Percentiles rank a stretch among this genome's conserved stretches.
Conservation (phyloP, 2,329 filamentous ascomycete species). For the Colletotrichum sp. region DNA sequence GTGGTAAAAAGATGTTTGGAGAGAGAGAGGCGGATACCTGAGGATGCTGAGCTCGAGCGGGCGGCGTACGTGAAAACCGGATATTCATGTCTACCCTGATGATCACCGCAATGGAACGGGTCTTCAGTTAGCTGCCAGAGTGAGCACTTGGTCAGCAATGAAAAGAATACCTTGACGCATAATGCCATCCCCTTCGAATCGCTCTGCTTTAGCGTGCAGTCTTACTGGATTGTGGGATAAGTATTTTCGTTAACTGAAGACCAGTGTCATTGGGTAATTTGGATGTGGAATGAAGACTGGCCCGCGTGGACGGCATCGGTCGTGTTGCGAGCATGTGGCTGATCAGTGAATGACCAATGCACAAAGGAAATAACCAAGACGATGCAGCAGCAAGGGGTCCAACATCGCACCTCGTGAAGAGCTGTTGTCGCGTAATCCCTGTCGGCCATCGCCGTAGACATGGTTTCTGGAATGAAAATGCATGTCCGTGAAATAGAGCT, state of each 20-base stretch:
- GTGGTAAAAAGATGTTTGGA: too few relatives aligned
- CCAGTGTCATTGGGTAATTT: background rate
- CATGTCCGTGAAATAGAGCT: background rate
- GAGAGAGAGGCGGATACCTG: too few relatives aligned
- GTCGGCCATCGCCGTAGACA: background rate
- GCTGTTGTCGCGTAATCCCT: background rate
- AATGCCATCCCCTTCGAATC: slow-evolving; percentile 11
- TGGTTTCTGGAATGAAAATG: background rate
- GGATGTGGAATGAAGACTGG: background rate
- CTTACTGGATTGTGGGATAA: background rate
- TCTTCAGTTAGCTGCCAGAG: slow-evolving; percentile 38
- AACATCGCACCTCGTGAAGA: too few relatives aligned
- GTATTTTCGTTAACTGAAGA: background rate
- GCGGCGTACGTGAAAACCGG: slow-evolving; percentile 49
- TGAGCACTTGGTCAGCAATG: slow-evolving; percentile 49
- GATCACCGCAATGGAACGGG: slow-evolving; percentile 36
- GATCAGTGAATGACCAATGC: too few relatives aligned
- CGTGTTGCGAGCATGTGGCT: too few relatives aligned
- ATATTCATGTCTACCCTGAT: slow-evolving; percentile 46
- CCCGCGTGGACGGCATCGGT: background rate
- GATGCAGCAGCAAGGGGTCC: too few relatives aligned
- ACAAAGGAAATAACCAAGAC: too few relatives aligned
- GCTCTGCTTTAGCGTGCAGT: background rate
- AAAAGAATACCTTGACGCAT: slow-evolving; percentile 31
- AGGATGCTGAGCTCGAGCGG: slow-evolving; percentile 24